These are phyloP conservation scores for Exophiala aquamarina DNA, from an alignment of 2,329 filamentous ascomycete genomes.

Conservation along the genomic window DNA sequence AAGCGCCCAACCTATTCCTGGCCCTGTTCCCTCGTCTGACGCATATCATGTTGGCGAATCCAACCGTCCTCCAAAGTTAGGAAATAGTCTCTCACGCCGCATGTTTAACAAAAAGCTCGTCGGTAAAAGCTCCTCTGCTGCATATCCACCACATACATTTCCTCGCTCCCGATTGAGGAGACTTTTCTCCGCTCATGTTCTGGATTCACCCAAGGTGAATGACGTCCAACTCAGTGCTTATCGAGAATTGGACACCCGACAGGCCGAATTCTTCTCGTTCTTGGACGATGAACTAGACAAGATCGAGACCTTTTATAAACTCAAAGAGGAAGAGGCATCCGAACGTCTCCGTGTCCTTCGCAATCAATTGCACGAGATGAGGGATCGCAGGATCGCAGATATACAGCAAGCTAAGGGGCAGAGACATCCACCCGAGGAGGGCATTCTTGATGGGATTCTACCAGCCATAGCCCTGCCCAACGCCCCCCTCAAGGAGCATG, in stretches of 20 bases:
- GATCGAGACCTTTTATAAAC: constrained; percentile 83
- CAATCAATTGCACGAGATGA: constrained; percentile 89
- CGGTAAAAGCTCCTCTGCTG: constrained; percentile 19
- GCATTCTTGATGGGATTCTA: background rate
- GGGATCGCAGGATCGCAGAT: constrained; percentile 76
- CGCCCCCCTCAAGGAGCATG: constrained; percentile 26
- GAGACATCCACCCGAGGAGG: background rate
- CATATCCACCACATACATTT: constrained; percentile 28
- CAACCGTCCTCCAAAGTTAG: constrained; percentile 5
- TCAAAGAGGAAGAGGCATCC: constrained; percentile 83
- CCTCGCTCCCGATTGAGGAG: constrained; percentile 40
- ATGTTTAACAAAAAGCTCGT: constrained; percentile 16
- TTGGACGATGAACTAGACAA: constrained; percentile 84
- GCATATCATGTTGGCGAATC: constrained; percentile 23
- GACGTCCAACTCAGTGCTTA: constrained; percentile 57
- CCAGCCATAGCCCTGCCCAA: constrained; percentile 13
- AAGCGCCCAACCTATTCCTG: constrained; percentile 12
- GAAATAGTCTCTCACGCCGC: constrained; percentile 13
- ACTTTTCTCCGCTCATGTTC: constrained; percentile 33
- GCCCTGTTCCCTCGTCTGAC: constrained; percentile 2
- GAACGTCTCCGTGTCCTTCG: constrained; percentile 69
- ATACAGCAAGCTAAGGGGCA: constrained; percentile 42
- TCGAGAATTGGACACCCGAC: constrained; percentile 67
- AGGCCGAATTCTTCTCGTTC: constrained; percentile 85
- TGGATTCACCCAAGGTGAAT: constrained; percentile 40